Conservation (phyloP, 257 asterid species). For the Lantana camara region DNA sequence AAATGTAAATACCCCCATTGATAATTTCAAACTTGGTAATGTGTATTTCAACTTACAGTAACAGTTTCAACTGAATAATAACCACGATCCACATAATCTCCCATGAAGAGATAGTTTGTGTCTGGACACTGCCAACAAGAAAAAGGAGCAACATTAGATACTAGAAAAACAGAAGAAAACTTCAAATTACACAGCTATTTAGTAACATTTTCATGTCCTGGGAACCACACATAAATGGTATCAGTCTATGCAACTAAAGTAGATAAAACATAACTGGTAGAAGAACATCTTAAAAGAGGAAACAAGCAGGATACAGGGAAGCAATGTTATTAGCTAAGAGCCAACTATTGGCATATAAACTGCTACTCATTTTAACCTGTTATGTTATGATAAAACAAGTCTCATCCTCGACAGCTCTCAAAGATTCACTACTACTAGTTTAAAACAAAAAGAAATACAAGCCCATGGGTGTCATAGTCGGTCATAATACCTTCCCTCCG, state of each 20-base stretch:
- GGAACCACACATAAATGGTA: constrained; percentile 14
- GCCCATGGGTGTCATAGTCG: constrained; percentile 12
- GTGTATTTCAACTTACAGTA: constrained; percentile 47
- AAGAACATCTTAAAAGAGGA: background rate
- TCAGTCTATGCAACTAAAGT: background rate
- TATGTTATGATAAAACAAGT: constrained; percentile 26
- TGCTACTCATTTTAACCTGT: constrained; percentile 32
- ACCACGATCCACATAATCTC: constrained; percentile 77
- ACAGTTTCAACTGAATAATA: constrained; percentile 75
- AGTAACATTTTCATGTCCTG: constrained; percentile 2
- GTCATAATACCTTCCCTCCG: constrained; percentile 84
- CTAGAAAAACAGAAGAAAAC: background rate
- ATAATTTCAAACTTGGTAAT: constrained; percentile 4
- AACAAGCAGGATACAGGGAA: constrained; percentile 9
- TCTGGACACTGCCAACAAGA: constrained; percentile 60
- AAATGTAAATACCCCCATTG: too few species aligned
- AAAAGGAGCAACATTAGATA: constrained; percentile 21
- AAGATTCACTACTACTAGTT: constrained; percentile 29
- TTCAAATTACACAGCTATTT: background rate
- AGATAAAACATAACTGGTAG: constrained; percentile 6
- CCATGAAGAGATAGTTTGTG: constrained; percentile 67
- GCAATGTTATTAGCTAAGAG: constrained; percentile 13
- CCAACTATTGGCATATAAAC: constrained; percentile 26
- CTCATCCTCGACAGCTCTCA: constrained; percentile 27
- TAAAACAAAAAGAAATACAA: constrained; percentile 19